phyloP scores from a whole-genome alignment of 1,139 yeast species.

The Candida tetrigidarum region DNA sequence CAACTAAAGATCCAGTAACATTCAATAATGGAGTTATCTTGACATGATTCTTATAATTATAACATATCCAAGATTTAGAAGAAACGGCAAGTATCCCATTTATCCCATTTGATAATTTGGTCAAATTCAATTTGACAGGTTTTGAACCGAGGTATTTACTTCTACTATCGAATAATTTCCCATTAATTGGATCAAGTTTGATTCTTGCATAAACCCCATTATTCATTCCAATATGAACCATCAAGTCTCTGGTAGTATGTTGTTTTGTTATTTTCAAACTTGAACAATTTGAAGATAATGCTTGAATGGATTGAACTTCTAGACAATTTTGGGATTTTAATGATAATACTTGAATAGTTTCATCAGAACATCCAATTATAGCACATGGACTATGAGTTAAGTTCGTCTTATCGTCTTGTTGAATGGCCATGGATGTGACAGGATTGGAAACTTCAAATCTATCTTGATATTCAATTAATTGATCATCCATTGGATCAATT shows the following conservation, averaged over 20 bases:
- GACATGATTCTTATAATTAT: conserved; percentile 27
- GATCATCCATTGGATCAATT: conserved; percentile 61
- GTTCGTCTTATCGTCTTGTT: background rate
- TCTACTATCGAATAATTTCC: conserved; percentile 68
- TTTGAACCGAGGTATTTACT: conserved; percentile 76
- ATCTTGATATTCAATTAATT: conserved; percentile 71
- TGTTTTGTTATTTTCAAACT: conserved; percentile 45
- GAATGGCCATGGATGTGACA: conserved; percentile 40
- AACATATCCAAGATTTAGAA: conserved; percentile 46
- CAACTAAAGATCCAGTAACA: conserved; percentile 22
- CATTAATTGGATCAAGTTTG: conserved; percentile 58
- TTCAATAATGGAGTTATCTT: conserved; percentile 48
- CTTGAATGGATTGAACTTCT: conserved; percentile 68
- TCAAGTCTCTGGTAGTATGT: conserved; percentile 17
- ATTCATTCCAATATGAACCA: conserved; percentile 76
- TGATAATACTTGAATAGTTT: conserved; percentile 71
- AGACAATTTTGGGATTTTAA: conserved; percentile 66
- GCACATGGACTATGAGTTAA: conserved; percentile 60
- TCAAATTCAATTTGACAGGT: conserved; percentile 55
- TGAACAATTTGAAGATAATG: conserved; percentile 61
- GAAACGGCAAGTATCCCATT: conserved; percentile 45
- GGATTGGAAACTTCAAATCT: conserved; percentile 56
- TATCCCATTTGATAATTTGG: conserved; percentile 26
- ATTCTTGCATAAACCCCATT: conserved; percentile 82
- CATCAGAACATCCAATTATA: conserved; percentile 74